Conservation (phyloP, 495 filamentous ascomycete species). For the Lophium mytilinum region DNA sequence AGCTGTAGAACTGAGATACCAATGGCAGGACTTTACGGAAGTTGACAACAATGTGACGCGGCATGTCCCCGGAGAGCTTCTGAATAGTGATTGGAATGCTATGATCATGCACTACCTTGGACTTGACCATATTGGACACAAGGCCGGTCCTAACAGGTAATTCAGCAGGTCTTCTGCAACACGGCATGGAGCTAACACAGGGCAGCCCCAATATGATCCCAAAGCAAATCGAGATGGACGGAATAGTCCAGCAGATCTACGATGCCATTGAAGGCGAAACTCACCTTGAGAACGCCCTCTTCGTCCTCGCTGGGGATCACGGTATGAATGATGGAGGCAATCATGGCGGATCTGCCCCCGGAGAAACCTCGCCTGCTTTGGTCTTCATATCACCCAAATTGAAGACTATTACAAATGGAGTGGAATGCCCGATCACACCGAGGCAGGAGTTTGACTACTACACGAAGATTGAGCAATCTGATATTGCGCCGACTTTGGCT, state of each 20-base stretch:
- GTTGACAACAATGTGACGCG: slow-evolving; percentile 97
- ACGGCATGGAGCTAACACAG: neutral
- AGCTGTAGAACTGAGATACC: slow-evolving; percentile 21
- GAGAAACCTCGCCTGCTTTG: slow-evolving; percentile 88
- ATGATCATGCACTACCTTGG: slow-evolving; percentile 94
- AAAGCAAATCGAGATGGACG: slow-evolving; percentile 94
- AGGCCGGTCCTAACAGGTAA: slow-evolving; percentile 79
- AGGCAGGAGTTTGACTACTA: slow-evolving; percentile 70
- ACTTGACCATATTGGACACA: slow-evolving; percentile 96
- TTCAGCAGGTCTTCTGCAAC: neutral
- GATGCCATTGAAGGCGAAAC: slow-evolving; percentile 57
- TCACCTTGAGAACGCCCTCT: slow-evolving; percentile 68
- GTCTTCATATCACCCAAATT: slow-evolving; percentile 89
- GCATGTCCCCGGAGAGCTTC: slow-evolving; percentile 70
- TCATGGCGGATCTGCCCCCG: slow-evolving; percentile 84
- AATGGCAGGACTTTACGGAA: slow-evolving; percentile 84
- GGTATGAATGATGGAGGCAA: slow-evolving; percentile 99
- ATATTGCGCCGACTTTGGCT: slow-evolving; percentile 84
- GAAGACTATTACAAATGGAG: slow-evolving; percentile 41
- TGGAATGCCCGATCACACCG: slow-evolving; percentile 33
- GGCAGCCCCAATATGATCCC: slow-evolving; percentile 76
- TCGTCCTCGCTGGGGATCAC: slow-evolving; percentile 88
- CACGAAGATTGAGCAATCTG: slow-evolving; percentile 76
- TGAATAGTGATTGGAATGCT: slow-evolving; percentile 76
- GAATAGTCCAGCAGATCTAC: slow-evolving; percentile 67